A percentile compares a stretch with the other conserved stretches of the same genome.
Evolutionary conservation across 306 rosid genomes (phyloP).

Genomic region (Begonia peltatifolia): DNA sequence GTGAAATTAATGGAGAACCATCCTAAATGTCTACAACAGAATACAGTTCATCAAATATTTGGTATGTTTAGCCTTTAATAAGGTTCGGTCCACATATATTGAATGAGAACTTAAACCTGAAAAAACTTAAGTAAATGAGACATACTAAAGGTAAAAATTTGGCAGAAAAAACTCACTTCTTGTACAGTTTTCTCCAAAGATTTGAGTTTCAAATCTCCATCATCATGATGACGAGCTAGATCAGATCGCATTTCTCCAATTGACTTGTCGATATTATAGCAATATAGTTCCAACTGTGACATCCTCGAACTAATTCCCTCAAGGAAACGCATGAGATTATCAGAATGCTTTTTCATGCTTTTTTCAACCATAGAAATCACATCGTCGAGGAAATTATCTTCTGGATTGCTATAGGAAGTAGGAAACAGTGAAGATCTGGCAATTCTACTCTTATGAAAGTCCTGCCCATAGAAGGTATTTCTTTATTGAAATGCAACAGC

Average conservation of each 20-base stretch:
- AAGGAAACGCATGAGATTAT: constrained; percentile 67
- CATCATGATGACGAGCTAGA: constrained; percentile 55
- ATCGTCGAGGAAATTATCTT: constrained; percentile 42
- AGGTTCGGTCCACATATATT: too few species aligned
- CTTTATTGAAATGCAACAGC: too few species aligned
- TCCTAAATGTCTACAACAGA: too few species aligned
- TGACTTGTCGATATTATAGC: constrained; percentile 84
- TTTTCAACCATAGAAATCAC: constrained; percentile 61
- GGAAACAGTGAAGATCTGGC: constrained; percentile 39
- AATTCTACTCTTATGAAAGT: constrained; percentile 43
- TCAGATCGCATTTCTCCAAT: constrained; percentile 88
- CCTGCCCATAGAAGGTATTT: constrained; percentile 22
- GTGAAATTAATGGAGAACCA: too few species aligned
- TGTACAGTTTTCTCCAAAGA: constrained; percentile 70
- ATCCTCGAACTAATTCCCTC: constrained; percentile 83
- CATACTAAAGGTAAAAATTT: background rate
- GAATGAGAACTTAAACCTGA: background rate
- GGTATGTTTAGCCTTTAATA: too few species aligned
- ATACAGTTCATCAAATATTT: too few species aligned
- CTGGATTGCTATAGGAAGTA: constrained; percentile 43
- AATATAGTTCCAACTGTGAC: constrained; percentile 76
- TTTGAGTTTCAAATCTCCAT: constrained; percentile 57
- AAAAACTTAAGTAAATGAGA: too few species aligned
- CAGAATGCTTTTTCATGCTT: constrained; percentile 62
- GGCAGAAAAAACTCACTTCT: constrained; percentile 40